Percentiles rank a stretch among this genome's conserved stretches.
phyloP scores from a whole-genome alignment of 1,284 basidiomycete genomes.

The Tausonia pullulans region DNA sequence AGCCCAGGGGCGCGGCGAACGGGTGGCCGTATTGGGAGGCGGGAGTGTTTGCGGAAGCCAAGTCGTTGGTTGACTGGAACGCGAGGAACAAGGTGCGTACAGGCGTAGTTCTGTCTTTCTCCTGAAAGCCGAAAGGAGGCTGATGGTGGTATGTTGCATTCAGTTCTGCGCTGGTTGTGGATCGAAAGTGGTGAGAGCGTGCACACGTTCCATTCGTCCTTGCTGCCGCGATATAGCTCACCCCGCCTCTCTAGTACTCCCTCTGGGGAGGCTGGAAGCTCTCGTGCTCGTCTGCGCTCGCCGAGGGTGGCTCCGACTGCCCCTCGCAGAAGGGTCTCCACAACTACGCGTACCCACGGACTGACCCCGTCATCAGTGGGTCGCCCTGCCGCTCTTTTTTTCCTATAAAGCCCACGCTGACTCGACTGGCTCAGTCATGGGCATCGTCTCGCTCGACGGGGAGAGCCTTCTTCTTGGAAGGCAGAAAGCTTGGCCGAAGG shows the following conservation, averaged over 20 bases:
- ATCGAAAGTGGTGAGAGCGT: slow-evolving; percentile 37
- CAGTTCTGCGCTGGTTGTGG: slow-evolving; percentile 86
- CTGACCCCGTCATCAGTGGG: slow-evolving; percentile 45
- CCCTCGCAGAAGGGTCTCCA: slow-evolving; percentile 60
- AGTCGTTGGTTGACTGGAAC: slow-evolving; percentile 84
- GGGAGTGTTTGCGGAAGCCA: slow-evolving; percentile 59
- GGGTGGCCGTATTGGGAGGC: slow-evolving; percentile 40
- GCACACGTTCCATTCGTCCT: no score
- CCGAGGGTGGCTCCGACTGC: slow-evolving; percentile 20
- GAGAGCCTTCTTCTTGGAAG: slow-evolving; percentile 78
- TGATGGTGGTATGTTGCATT: no score
- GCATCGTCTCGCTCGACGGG: slow-evolving; percentile 61
- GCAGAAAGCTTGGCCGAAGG: slow-evolving; percentile 42
- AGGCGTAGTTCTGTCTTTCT: background rate
- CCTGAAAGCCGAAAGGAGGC: no score
- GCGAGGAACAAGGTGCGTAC: slow-evolving; percentile 55
- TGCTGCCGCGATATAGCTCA: background rate
- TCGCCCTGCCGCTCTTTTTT: background rate
- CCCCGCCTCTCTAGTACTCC: slow-evolving; percentile 45
- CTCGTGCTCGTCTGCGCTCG: slow-evolving; percentile 53
- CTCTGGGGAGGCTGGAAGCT: slow-evolving; percentile 96
- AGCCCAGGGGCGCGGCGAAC: slow-evolving; percentile 52
- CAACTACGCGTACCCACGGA: slow-evolving; percentile 59
- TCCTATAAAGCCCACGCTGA: slow-evolving; percentile 3
- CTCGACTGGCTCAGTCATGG: slow-evolving; percentile 52